Evolutionary conservation across 805 yeast species (phyloP).

Genomic region (Lachancea lanzarotensis): DNA sequence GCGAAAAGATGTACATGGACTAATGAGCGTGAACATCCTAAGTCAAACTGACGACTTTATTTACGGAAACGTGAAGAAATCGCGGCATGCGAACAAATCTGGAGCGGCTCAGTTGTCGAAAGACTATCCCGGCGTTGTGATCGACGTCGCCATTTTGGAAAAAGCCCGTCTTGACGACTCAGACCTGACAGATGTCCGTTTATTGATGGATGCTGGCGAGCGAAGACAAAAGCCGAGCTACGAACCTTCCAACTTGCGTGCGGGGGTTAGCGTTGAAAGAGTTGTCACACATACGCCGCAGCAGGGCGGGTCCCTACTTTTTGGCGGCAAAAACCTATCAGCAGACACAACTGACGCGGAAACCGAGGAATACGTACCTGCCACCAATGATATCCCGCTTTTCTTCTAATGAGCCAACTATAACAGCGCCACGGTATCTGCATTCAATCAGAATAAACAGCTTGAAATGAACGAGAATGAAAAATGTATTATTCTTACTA

Average conservation of each 20-base stretch:
- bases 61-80: slow-evolving; percentile 19
- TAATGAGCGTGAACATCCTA: slow-evolving; percentile 41
- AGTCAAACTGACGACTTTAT: slow-evolving; percentile 32
- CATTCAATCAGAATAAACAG: not conserved
- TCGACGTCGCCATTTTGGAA: slow-evolving; percentile 35
- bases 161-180: slow-evolving; percentile 25
- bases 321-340: not conserved
- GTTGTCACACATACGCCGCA: not conserved
- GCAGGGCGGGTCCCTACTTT: not conserved
- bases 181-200: slow-evolving; percentile 21
- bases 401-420: slow-evolving; percentile 6
- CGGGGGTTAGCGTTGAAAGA: not conserved
- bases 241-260: not conserved
- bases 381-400: slow-evolving; percentile 12
- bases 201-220: slow-evolving; percentile 22
- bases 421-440: no score
- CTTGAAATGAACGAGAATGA: not conserved
- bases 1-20: slow-evolving; percentile 47
- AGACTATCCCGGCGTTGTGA: slow-evolving; percentile 37
- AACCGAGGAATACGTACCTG: slow-evolving; percentile 6
- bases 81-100: slow-evolving; percentile 7
- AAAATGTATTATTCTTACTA: slow-evolving; percentile 1
- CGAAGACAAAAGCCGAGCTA: not conserved
- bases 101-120: slow-evolving; percentile 23
- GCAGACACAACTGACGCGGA: not conserved